phyloP scores from a whole-genome alignment of 1,139 yeast genomes.

The Lodderomyces elongisporus region DNA sequence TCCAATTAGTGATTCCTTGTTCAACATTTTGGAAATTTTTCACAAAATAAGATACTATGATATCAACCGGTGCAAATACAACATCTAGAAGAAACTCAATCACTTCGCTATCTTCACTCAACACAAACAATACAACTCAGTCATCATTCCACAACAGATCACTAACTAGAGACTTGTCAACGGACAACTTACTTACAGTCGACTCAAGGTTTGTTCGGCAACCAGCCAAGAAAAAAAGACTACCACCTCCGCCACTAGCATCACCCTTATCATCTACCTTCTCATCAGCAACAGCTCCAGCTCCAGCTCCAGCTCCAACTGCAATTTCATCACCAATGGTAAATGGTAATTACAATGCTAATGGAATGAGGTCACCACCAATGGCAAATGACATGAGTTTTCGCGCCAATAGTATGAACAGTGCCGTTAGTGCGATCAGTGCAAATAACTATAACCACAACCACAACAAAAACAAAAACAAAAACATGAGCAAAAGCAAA shows the following conservation, averaged over 20 bases:
- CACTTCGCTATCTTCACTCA: slow-evolving; percentile 23
- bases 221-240: slow-evolving; percentile 19
- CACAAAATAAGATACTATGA: not conserved
- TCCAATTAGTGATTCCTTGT: no score
- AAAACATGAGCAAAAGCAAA: slow-evolving; percentile 1
- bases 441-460: not conserved
- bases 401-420: slow-evolving; percentile 2
- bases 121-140: slow-evolving; percentile 13
- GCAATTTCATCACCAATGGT: no score
- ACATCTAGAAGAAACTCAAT: slow-evolving; percentile 29
- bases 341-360: slow-evolving; percentile 13
- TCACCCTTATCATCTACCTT: not conserved
- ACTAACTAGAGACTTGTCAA: slow-evolving; percentile 28
- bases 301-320: no score
- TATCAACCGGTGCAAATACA: not conserved
- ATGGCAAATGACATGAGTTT: not conserved
- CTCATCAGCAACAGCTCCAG: not conserved
- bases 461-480: not conserved
- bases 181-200: slow-evolving; percentile 34
- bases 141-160: not conserved
- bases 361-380: slow-evolving; percentile 7
- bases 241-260: not conserved
- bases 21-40: no score
- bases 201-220: slow-evolving; percentile 37
- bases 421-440: slow-evolving; percentile 1